A percentile compares a stretch with the other conserved stretches of the same genome.
Evolutionary conservation across 2,329 filamentous ascomycete species (phyloP).

Genomic region (Dactylella cylindrospora): DNA sequence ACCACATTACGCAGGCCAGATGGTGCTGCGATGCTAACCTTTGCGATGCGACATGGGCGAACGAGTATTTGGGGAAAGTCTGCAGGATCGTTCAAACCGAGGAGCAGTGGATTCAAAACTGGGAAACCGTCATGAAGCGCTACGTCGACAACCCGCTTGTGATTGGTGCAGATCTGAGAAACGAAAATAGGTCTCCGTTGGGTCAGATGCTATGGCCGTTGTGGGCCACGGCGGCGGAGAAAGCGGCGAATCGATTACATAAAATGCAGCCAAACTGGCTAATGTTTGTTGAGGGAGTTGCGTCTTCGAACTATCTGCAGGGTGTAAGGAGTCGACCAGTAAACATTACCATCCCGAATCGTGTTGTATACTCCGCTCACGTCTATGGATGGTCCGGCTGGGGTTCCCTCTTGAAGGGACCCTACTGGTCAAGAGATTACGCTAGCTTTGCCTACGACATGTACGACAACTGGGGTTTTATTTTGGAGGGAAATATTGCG

Average conservation of each 20-base stretch:
- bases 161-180: constrained; percentile 67
- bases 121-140: constrained; percentile 65
- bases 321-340: constrained; percentile 62
- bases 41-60: constrained; percentile 68
- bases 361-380: constrained; percentile 68
- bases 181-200: constrained; percentile 69
- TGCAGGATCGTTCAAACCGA: constrained; percentile 66
- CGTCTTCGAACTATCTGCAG: constrained; percentile 66
- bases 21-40: constrained; percentile 71
- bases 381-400: constrained; percentile 72
- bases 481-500: constrained; percentile 60
- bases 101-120: constrained; percentile 66
- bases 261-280: constrained; percentile 65
- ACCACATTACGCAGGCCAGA: constrained; percentile 68
- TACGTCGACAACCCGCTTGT: constrained; percentile 63
- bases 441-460: constrained; percentile 65
- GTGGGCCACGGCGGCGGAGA: constrained; percentile 67
- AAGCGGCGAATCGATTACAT: constrained; percentile 63
- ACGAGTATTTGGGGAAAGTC: constrained; percentile 63
- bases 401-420: constrained; percentile 61
- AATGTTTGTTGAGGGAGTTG: constrained; percentile 68
- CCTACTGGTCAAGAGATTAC: constrained; percentile 64
- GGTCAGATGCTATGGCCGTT: constrained; percentile 67
- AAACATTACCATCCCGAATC: constrained; percentile 59
- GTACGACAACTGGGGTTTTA: constrained; percentile 67